Evolutionary conservation across 768 basidiomycete species (phyloP), one percentile per base, ranked within the genome.

Genomic region (Chalciporus piperatus): DNA sequence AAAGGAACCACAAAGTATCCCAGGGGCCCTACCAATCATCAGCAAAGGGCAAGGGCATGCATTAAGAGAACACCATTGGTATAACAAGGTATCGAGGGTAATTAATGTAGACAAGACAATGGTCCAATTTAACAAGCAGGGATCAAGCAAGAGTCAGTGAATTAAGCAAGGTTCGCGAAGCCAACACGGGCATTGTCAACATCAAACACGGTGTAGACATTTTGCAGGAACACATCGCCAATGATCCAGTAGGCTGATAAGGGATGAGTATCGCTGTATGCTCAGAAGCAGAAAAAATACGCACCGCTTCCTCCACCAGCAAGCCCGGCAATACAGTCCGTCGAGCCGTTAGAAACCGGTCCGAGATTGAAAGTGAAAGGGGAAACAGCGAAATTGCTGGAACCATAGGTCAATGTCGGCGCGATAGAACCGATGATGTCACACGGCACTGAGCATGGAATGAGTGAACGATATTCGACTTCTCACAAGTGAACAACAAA

Each of bases 331-430:
- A 76, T 50, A 47, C 76, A 77, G 30, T 71, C 52, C 3, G 56
- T 59, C 11, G 68, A 68, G 45, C 68, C 68, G 3, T 28, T 16
- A 6, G 57, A 59, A 45, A 66, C 52, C 3, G 57, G 60, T 6
- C 79, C 81, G 12, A 80, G 65, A 64, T 77, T 80, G 65, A 77
- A 73, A 16, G 61, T 65, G 6, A 58, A 62, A 16, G 69, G 30
- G 6, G 67, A 61, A 54, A 79, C 66, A 19, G 54, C 44, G 63
- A 76, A 79, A 9, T 54, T 50, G 27, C 66, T 64, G 25, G 71
- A 72, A 52, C 70, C 72, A 57, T 77, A 76, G 0, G 67, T 66
- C 50, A 80, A 57, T 6, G 65, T 64, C 12, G 55, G 76, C 41
- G 47, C 53, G 48, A 48, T 67, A 54, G 38, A 62, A 49, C 12